These are phyloP conservation scores for Aciculoconidium aculeatum DNA, from an alignment of 805 yeast species.

Conservation along the genomic window DNA sequence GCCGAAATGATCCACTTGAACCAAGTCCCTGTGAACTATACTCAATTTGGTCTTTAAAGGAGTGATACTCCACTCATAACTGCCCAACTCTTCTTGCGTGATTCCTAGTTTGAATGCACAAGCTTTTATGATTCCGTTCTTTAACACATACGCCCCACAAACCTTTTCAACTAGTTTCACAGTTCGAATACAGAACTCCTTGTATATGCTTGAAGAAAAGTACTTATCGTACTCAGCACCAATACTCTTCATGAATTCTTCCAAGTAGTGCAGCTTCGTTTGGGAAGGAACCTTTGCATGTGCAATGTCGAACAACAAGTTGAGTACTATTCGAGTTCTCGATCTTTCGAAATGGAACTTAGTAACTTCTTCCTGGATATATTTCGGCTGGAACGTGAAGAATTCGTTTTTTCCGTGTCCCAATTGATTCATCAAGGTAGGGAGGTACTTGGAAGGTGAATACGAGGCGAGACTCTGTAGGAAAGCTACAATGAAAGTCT, in stretches of 20 bases:
- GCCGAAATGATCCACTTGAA: constrained; percentile 14
- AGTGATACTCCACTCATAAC: constrained; percentile 17
- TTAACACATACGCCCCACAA: constrained; percentile 10
- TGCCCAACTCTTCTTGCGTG: constrained; percentile 16
- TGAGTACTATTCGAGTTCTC: constrained; percentile 14
- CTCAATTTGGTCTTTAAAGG: constrained; percentile 19
- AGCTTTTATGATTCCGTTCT: constrained; percentile 13
- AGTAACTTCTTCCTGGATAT: constrained; percentile 13
- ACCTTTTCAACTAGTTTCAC: constrained; percentile 18
- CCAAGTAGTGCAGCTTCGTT: constrained; percentile 13
- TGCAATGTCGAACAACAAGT: constrained; percentile 16
- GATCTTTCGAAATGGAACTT: constrained; percentile 15
- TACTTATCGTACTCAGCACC: constrained; percentile 23
- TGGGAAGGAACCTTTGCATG: constrained; percentile 6
- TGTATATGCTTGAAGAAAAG: constrained; percentile 17
- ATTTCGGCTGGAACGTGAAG: constrained; percentile 13
- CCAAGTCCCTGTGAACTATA: constrained; percentile 22
- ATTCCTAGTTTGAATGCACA: constrained; percentile 25
- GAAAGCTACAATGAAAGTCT: constrained; percentile 16
- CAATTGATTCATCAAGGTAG: constrained; percentile 16
- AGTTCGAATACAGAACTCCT: constrained; percentile 25
- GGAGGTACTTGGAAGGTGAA: constrained; percentile 21
- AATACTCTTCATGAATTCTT: constrained; percentile 17
- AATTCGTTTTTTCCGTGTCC: constrained; percentile 12
- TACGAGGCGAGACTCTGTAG: constrained; percentile 22